Evolutionary conservation across 1,139 yeast genomes (phyloP).

Genomic region (Yamadazyma songkhlaensis): DNA sequence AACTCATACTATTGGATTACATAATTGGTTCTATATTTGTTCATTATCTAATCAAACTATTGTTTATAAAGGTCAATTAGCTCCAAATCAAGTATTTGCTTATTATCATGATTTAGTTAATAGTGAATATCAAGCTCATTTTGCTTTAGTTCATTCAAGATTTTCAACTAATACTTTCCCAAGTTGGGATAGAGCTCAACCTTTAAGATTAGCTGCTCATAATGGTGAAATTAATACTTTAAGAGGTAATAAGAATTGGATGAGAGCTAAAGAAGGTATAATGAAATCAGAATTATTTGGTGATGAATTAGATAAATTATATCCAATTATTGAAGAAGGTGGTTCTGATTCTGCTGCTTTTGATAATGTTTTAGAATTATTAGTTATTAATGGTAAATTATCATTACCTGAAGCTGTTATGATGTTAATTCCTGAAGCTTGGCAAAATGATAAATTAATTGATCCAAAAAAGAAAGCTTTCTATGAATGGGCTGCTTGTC

Average conservation of each 20-base stretch:
- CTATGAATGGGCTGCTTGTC: conserved; percentile 98
- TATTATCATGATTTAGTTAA: conserved; percentile 92
- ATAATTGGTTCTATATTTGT: conserved; percentile 97
- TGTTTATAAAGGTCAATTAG: conserved; percentile 96
- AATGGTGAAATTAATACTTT: conserved; percentile 97
- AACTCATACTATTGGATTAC: conserved; percentile 86
- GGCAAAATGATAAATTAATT: conserved; percentile 86
- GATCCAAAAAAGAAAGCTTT: conserved; percentile 91
- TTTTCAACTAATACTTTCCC: conserved; percentile 98
- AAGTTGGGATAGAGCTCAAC: conserved; percentile 99
- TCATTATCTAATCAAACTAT: conserved; percentile 86
- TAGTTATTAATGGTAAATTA: conserved; percentile 87
- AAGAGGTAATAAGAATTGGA: conserved; percentile 98
- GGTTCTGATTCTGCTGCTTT: conserved; percentile 99
- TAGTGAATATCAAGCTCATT: conserved; percentile 91
- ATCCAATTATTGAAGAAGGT: conserved; percentile 96
- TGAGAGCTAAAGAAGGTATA: conserved; percentile 98
- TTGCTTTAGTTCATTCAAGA: conserved; percentile 94
- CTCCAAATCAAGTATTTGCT: conserved; percentile 92
- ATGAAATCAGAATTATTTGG: conserved; percentile 87
- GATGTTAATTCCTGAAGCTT: conserved; percentile 97
- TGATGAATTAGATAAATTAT: conserved; percentile 84
- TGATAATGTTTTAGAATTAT: conserved; percentile 89
- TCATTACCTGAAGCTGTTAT: conserved; percentile 96
- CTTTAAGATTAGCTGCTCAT: conserved; percentile 95